Conservation (phyloP, 1,284 basidiomycete species). For the Amylostereum areolatum region DNA sequence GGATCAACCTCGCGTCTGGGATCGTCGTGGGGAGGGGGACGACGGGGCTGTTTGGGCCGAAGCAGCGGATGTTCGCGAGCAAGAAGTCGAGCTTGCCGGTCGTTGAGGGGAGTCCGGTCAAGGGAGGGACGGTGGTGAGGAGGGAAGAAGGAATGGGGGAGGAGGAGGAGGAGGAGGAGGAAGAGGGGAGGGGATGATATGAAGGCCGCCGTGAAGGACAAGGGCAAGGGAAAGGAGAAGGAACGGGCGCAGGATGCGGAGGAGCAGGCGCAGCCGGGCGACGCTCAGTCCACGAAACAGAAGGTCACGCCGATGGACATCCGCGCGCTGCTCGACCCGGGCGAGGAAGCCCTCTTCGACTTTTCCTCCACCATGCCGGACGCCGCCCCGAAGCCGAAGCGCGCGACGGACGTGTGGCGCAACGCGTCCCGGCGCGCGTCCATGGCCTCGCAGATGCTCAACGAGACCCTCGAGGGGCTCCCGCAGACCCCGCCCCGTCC, state of each 20-base stretch:
- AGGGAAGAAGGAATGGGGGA: not conserved
- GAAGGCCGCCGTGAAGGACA: constrained; percentile 18
- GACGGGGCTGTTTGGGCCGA: constrained; percentile 11
- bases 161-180: not conserved
- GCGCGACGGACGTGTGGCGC: constrained; percentile 13
- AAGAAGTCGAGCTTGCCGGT: constrained; percentile 54
- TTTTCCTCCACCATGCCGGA: not conserved
- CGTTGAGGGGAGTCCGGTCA: constrained; percentile 29
- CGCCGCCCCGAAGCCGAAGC: not conserved
- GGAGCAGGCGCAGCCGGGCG: too few relatives aligned
- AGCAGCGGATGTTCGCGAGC: constrained; percentile 37
- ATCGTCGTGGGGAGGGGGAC: constrained; percentile 13
- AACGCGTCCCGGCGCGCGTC: constrained; percentile 51
- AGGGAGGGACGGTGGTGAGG: constrained; percentile 15
- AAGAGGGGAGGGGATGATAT: constrained; percentile 17
- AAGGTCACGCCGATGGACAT: not conserved
- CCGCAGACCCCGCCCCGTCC: constrained; percentile 30
- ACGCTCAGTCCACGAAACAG: too few relatives aligned
- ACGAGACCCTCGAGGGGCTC: constrained; percentile 45
- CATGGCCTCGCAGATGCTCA: constrained; percentile 49
- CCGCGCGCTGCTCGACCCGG: not conserved
- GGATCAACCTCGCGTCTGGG: constrained; percentile 10
- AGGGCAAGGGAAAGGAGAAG: constrained; percentile 10
- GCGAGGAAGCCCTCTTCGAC: not conserved
- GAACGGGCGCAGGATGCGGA: too few relatives aligned